Evolutionary conservation across 768 basidiomycete species (phyloP).

Genomic region (Tylopilus sp.): DNA sequence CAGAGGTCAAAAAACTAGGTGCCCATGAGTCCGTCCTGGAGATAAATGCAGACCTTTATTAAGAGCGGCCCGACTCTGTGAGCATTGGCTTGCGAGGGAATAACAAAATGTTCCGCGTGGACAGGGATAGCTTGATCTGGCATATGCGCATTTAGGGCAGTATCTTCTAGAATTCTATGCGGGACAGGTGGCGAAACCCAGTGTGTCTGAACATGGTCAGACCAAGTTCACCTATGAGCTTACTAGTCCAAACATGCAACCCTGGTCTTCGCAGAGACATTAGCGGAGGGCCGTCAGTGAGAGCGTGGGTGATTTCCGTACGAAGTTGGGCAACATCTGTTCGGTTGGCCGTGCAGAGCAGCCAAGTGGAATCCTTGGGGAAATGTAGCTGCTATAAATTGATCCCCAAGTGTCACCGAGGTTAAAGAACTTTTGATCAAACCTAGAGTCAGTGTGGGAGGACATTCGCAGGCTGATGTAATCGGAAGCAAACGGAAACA

Average conservation of each 20-base stretch:
- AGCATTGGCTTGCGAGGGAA: slow-evolving; percentile 9
- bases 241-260: background rate
- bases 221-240: background rate
- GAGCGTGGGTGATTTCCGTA: background rate
- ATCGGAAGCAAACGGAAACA: background rate
- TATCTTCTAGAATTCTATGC: background rate
- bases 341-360: background rate
- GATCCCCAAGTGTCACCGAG: background rate
- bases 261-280: background rate
- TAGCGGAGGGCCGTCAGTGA: background rate
- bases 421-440: background rate
- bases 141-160: slow-evolving; percentile 3
- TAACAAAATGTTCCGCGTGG: slow-evolving; percentile 6
- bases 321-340: background rate
- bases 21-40: background rate
- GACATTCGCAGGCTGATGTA: background rate
- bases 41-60: slow-evolving; percentile 3
- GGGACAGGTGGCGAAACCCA: background rate
- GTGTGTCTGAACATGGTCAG: background rate
- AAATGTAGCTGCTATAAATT: background rate
- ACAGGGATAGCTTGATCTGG: background rate
- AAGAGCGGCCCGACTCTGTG: background rate
- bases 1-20: background rate
- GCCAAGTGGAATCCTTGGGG: background rate
- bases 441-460: background rate